Conservation (phyloP, 257 asterid genomes). For the Thymus mandschuricus region DNA sequence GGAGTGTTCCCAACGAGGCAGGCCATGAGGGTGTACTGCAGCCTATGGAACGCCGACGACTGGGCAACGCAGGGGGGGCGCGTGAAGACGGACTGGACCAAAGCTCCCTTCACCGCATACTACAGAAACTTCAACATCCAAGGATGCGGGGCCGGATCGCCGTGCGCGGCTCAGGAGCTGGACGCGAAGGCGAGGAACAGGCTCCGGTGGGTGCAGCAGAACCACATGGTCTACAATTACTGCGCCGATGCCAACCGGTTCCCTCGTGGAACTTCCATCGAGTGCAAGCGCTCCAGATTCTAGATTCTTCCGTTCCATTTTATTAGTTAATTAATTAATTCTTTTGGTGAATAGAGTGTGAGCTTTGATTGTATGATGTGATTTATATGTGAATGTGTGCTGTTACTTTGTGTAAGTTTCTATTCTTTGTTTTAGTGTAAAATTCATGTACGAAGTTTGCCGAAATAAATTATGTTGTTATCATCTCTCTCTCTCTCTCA, state of each 20-base stretch:
- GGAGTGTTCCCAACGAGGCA: conserved; percentile 45
- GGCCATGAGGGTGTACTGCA: conserved; percentile 55
- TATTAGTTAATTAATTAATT: no score
- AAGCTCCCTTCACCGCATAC: conserved; percentile 52
- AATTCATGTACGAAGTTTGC: no score
- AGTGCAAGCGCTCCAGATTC: conserved; percentile 47
- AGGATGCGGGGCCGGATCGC: not conserved
- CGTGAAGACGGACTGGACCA: conserved; percentile 56
- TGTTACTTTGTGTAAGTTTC: no score
- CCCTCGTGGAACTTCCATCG: conserved; percentile 39
- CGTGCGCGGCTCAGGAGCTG: conserved; percentile 33
- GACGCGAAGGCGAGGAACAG: conserved; percentile 43
- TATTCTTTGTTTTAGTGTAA: no score
- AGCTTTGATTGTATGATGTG: no score
- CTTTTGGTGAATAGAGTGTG: no score
- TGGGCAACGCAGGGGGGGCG: conserved; percentile 67
- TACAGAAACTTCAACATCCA: conserved; percentile 49
- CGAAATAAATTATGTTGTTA: no score
- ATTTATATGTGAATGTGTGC: no score
- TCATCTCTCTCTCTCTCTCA: no score
- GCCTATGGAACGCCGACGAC: conserved; percentile 65
- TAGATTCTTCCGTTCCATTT: not conserved
- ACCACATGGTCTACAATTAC: conserved; percentile 41
- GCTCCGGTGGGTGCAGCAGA: conserved; percentile 45
- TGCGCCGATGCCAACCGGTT: conserved; percentile 47